phyloP scores from a whole-genome alignment of 2,329 filamentous ascomycete species.

The Xylaria sp. region DNA sequence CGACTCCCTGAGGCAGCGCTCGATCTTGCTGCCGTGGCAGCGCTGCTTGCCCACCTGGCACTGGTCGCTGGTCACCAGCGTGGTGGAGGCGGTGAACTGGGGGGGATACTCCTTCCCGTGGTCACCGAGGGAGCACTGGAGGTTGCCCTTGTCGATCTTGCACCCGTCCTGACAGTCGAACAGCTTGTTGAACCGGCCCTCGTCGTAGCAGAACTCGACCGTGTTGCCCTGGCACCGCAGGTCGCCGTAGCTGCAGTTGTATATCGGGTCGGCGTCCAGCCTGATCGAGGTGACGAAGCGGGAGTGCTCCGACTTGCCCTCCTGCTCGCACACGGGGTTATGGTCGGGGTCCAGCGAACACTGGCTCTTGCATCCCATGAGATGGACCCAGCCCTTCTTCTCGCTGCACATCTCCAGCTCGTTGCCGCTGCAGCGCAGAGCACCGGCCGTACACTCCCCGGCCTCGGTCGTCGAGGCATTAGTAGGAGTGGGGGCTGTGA shows the following conservation, averaged over 20 bases:
- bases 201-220: slow-evolving; percentile 1
- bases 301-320: neutral
- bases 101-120: neutral
- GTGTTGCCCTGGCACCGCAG: slow-evolving; percentile 1
- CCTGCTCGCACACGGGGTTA: neutral
- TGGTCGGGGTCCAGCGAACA: neutral
- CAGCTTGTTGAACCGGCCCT: neutral
- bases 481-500: slow-evolving; percentile 5
- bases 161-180: neutral
- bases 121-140: neutral
- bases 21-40: neutral
- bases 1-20: neutral
- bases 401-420: slow-evolving; percentile 3
- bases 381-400: neutral
- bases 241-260: neutral
- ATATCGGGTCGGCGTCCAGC: no score
- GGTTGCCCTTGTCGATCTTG: neutral
- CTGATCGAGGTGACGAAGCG: neutral
- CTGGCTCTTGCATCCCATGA: neutral
- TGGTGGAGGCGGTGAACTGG: neutral
- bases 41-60: neutral
- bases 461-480: neutral
- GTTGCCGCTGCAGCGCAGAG: slow-evolving; percentile 1
- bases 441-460: neutral
- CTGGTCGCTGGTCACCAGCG: neutral